These are phyloP conservation scores for Botryotinia narcissicola DNA, from an alignment of 2,329 filamentous ascomycete genomes.

Conservation along the genomic window DNA sequence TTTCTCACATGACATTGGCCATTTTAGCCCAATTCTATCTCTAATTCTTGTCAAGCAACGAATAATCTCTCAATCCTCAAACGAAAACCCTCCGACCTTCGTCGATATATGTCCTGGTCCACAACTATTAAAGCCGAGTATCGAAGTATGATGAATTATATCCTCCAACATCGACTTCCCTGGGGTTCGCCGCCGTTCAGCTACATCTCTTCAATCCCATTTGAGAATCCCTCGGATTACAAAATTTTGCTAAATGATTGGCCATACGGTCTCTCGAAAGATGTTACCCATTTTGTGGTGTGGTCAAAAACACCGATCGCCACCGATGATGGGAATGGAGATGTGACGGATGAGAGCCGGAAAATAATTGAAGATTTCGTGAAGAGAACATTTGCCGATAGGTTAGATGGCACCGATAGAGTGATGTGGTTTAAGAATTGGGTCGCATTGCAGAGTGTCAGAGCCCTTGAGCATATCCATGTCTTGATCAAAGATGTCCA, in stretches of 20 bases:
- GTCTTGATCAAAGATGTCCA: conserved; percentile 61
- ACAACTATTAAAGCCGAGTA: conserved; percentile 66
- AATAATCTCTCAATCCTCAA: conserved; percentile 73
- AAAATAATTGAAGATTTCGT: conserved; percentile 67
- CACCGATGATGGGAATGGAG: conserved; percentile 66
- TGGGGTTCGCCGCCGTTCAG: conserved; percentile 61
- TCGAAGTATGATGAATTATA: conserved; percentile 76
- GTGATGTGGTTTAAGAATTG: conserved; percentile 95
- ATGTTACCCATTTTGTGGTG: conserved; percentile 78
- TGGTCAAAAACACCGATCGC: conserved; percentile 85
- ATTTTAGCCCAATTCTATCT: conserved; percentile 1
- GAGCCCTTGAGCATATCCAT: conserved; percentile 86
- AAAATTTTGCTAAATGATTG: conserved; percentile 85
- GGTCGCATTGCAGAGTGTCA: conserved; percentile 82
- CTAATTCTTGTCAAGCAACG: conserved; percentile 39
- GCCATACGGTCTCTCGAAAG: conserved; percentile 74
- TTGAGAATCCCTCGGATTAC: conserved; percentile 55
- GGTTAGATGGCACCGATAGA: conserved; percentile 48
- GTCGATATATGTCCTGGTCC: conserved; percentile 77
- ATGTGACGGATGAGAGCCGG: conserved; percentile 68
- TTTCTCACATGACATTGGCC: conserved; percentile 5
- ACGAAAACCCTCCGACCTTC: conserved; percentile 75
- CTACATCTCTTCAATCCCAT: conserved; percentile 43
- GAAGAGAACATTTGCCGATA: conserved; percentile 62
- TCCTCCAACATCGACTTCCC: conserved; percentile 69